These are phyloP conservation scores for Hermanozyma aechmeae DNA, from an alignment of 805 yeast genomes.

Conservation along the genomic window DNA sequence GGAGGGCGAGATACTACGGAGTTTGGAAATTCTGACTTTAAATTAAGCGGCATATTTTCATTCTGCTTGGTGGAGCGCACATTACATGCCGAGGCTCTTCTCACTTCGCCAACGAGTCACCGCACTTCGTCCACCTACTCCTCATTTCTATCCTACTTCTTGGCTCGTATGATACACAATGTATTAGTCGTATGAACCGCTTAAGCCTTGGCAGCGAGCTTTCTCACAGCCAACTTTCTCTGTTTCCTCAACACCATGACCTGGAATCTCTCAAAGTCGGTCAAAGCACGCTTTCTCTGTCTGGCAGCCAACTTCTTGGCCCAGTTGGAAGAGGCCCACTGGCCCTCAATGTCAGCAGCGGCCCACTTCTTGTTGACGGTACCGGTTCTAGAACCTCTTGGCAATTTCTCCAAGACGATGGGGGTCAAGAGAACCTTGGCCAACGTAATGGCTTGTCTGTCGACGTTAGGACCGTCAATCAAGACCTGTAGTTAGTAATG, in stretches of 20 bases:
- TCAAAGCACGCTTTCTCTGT: constrained; percentile 83
- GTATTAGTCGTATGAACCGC: no score
- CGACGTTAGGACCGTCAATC: constrained; percentile 93
- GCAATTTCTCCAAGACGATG: constrained; percentile 70
- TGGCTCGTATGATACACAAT: no score
- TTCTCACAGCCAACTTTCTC: constrained; percentile 89
- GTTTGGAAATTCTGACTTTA: no score
- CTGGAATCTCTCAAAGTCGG: constrained; percentile 99
- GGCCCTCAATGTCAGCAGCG: constrained; percentile 76
- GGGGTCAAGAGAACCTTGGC: constrained; percentile 90
- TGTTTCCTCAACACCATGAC: constrained; percentile 96
- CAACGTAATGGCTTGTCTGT: constrained; percentile 87
- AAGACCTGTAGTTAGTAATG: no score
- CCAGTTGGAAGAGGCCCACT: constrained; percentile 94
- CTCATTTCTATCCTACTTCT: no score
- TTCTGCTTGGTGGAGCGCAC: no score
- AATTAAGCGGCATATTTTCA: no score
- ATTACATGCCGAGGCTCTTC: no score
- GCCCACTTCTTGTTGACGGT: constrained; percentile 88
- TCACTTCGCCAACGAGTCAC: no score
- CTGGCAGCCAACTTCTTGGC: constrained; percentile 97
- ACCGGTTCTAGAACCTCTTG: constrained; percentile 91
- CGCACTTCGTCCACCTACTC: no score
- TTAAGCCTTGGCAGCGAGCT: constrained; percentile 95
- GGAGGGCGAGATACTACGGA: no score